A percentile compares a stretch with the other conserved stretches of the same genome.
These are phyloP conservation scores for Byssochlamys sp. DNA, from an alignment of 2,329 filamentous ascomycete species.

Conservation along the genomic window DNA sequence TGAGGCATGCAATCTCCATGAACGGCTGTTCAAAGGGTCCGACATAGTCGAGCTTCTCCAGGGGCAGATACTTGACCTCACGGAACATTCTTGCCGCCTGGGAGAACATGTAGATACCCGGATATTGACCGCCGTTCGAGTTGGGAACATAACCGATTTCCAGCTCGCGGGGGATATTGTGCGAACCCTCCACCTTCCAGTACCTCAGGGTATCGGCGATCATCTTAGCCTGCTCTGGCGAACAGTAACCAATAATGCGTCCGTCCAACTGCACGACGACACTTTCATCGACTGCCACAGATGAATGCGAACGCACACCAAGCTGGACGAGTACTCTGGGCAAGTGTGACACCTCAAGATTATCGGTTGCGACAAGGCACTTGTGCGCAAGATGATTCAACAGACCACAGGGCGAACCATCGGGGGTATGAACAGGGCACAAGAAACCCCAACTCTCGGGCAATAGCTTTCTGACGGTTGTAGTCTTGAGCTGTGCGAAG, in stretches of 20 bases:
- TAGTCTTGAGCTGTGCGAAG: conserved; percentile 95
- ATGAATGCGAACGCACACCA: conserved; percentile 65
- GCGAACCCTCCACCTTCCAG: conserved; percentile 86
- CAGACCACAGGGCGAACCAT: conserved; percentile 87
- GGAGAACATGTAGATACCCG: conserved; percentile 88
- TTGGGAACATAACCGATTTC: conserved; percentile 87
- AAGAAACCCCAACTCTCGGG: conserved; percentile 98
- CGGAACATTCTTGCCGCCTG: conserved; percentile 77
- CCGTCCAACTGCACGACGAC: conserved; percentile 87
- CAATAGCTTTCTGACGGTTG: conserved; percentile 85
- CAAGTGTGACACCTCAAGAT: conserved; percentile 64
- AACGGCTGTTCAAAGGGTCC: conserved; percentile 93
- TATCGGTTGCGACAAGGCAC: conserved; percentile 73
- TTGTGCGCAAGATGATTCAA: conserved; percentile 93
- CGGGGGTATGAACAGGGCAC: conserved; percentile 93
- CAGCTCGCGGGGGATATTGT: conserved; percentile 69
- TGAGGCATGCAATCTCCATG: conserved; percentile 93
- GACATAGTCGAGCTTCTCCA: conserved; percentile 77
- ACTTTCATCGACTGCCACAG: conserved; percentile 70
- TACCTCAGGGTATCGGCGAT: conserved; percentile 81
- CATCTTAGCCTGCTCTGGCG: conserved; percentile 67
- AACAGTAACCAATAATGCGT: conserved; percentile 79
- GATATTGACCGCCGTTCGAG: conserved; percentile 86
- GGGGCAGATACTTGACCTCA: conserved; percentile 81
- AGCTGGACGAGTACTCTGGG: conserved; percentile 67